Percentiles rank a stretch among this genome's conserved stretches.
Evolutionary conservation across 148 eudicot genomes (phyloP).

Genomic region (Cornus kousa): DNA sequence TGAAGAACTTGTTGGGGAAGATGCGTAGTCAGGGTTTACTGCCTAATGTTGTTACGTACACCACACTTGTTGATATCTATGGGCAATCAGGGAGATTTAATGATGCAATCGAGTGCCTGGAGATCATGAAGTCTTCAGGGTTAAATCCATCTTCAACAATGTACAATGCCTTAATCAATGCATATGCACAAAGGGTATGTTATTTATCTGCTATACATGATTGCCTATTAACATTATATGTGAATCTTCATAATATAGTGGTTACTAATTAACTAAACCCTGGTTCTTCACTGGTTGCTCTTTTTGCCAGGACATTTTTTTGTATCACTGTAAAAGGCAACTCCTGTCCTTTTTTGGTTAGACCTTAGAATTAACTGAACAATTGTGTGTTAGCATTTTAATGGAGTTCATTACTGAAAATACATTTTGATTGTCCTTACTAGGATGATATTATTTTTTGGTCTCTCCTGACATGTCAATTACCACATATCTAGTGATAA

Average conservation of each 20-base stretch:
- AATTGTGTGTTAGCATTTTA: not conserved
- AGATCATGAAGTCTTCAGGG: slow-evolving; percentile 88
- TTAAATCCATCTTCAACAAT: slow-evolving; percentile 80
- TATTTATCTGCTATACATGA: not conserved
- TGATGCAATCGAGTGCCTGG: slow-evolving; percentile 91
- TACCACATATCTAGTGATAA: too few species aligned
- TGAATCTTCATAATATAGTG: not conserved
- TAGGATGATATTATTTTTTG: not conserved
- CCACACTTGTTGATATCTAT: slow-evolving; percentile 80
- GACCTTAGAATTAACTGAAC: too few species aligned
- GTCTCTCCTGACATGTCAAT: not conserved
- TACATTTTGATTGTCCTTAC: not conserved
- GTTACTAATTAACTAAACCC: not conserved
- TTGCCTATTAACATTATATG: not conserved
- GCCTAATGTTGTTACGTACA: slow-evolving; percentile 88
- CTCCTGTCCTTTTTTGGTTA: not conserved
- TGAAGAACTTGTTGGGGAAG: slow-evolving; percentile 59
- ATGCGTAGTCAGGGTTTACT: slow-evolving; percentile 86
- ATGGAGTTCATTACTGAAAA: not conserved
- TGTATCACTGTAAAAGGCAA: not conserved
- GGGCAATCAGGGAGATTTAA: slow-evolving; percentile 88
- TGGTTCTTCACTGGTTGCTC: not conserved
- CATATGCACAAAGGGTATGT: slow-evolving; percentile 93
- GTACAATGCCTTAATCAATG: slow-evolving; percentile 97
- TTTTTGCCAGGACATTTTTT: not conserved